Conservation (phyloP, 176 grass and related monocot species). For the Neostapfia colusana region DNA sequence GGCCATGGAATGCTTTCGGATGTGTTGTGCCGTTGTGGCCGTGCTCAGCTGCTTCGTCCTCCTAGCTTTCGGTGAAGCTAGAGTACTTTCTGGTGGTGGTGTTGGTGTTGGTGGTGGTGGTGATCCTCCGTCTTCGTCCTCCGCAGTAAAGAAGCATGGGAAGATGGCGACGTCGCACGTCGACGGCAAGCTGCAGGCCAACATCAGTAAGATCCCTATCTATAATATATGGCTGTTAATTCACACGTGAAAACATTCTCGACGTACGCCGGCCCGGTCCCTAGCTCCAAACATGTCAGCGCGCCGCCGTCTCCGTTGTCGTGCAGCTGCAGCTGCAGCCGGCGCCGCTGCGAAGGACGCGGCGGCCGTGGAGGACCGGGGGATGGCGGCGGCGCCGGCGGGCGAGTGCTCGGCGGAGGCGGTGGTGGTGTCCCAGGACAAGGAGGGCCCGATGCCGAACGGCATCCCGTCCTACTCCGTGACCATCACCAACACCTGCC, state of each 20-base stretch:
- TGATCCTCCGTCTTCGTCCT: not conserved
- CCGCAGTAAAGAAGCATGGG: not conserved
- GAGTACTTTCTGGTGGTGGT: not conserved
- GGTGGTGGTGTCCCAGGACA: not conserved
- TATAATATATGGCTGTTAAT: no score
- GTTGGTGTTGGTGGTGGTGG: not conserved
- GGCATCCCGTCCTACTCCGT: not conserved
- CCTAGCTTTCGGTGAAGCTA: not conserved
- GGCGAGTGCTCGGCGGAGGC: not conserved
- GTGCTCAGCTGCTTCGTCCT: not conserved
- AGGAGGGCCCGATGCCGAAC: no score
- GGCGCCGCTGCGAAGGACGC: not conserved
- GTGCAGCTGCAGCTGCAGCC: not conserved
- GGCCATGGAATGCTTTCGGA: not conserved
- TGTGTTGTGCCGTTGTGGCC: not conserved
- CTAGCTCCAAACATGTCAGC: no score
- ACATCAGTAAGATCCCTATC: not conserved
- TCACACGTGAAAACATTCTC: not conserved
- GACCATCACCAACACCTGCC: slow-evolving; percentile 20
- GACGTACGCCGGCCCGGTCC: not conserved
- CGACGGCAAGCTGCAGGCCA: not conserved
- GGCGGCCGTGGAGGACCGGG: not conserved
- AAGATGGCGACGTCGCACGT: not conserved
- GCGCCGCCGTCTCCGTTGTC: not conserved
- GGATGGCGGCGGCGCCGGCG: not conserved